Evolutionary conservation across 2,329 filamentous ascomycete species (phyloP).

Genomic region (Kalaharituber pfeilii): DNA sequence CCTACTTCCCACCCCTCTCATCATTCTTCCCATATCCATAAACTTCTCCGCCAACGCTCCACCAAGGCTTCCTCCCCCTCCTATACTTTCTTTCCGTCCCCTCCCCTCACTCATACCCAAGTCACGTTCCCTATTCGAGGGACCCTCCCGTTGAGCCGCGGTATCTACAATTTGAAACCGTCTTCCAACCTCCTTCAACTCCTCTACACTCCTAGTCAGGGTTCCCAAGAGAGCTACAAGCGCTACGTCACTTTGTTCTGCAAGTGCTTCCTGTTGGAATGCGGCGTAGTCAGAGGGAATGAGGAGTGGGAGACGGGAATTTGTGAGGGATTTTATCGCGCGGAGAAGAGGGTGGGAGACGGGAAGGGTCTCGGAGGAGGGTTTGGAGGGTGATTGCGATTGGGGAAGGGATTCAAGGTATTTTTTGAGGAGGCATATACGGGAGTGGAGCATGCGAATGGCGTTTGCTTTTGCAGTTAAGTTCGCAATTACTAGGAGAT

Average conservation of each 20-base stretch:
- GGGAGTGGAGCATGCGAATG: constrained; percentile 75
- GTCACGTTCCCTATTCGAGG: constrained; percentile 7
- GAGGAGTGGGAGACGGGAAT: constrained; percentile 66
- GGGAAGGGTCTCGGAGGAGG: constrained; percentile 24
- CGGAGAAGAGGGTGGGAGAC: constrained; percentile 56
- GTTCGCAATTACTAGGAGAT: constrained; percentile 38
- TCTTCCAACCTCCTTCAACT: constrained; percentile 54
- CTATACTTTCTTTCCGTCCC: constrained; percentile 7
- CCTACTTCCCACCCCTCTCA: constrained; percentile 27
- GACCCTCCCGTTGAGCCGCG: constrained; percentile 6
- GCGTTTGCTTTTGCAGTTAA: constrained; percentile 83
- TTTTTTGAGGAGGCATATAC: constrained; percentile 52
- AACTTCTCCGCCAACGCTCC: constrained; percentile 75
- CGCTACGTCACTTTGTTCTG: constrained; percentile 69
- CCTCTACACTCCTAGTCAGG: constrained; percentile 54
- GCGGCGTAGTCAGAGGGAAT: constrained; percentile 49
- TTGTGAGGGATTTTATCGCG: constrained; percentile 61
- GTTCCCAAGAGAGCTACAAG: constrained; percentile 59
- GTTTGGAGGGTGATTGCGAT: constrained; percentile 25
- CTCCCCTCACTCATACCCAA: constrained; percentile 11
- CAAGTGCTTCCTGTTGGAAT: constrained; percentile 53
- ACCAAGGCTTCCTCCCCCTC: constrained; percentile 66
- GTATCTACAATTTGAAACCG: constrained; percentile 40
- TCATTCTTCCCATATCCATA: constrained; percentile 75
- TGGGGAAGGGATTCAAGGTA: constrained; percentile 46